phyloP scores from a whole-genome alignment of 176 grass and related monocot genomes.

The Eragrostis curvula region DNA sequence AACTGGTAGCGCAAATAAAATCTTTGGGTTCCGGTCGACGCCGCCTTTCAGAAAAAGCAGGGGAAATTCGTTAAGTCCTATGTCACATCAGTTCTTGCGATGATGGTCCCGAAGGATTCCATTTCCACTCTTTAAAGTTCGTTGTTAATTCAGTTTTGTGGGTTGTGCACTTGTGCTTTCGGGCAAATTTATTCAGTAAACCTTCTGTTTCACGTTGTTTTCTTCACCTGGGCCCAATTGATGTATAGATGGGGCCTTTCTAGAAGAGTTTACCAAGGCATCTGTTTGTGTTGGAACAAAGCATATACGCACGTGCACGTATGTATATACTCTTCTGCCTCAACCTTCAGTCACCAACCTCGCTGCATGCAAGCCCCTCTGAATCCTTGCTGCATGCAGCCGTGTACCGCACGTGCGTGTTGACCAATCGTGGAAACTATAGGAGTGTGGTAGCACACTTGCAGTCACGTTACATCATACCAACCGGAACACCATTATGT shows the following conservation, averaged over 20 bases:
- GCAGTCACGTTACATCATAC: conserved; percentile 34
- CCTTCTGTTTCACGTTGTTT: neutral
- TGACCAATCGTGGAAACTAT: neutral
- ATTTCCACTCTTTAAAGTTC: neutral
- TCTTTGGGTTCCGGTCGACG: neutral
- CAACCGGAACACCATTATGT: conserved; percentile 26
- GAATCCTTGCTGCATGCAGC: neutral
- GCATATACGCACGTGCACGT: neutral
- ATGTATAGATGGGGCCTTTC: neutral
- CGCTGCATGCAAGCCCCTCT: neutral
- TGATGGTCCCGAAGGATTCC: neutral
- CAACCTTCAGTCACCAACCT: neutral
- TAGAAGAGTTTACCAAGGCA: neutral
- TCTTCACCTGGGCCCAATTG: neutral
- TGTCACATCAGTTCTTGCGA: neutral
- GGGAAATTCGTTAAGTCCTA: neutral
- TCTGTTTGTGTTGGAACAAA: neutral
- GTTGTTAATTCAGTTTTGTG: neutral
- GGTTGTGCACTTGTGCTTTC: neutral
- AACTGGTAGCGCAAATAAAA: neutral
- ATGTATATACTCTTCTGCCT: neutral
- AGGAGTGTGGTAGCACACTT: neutral
- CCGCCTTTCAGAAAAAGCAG: neutral
- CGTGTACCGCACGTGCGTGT: neutral
- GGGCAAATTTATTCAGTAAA: neutral